A percentile compares a stretch with the other conserved stretches of the same genome.
Conservation (phyloP, 371 early-diverging fungal species). For the Quaeritorhiza haematococci region DNA sequence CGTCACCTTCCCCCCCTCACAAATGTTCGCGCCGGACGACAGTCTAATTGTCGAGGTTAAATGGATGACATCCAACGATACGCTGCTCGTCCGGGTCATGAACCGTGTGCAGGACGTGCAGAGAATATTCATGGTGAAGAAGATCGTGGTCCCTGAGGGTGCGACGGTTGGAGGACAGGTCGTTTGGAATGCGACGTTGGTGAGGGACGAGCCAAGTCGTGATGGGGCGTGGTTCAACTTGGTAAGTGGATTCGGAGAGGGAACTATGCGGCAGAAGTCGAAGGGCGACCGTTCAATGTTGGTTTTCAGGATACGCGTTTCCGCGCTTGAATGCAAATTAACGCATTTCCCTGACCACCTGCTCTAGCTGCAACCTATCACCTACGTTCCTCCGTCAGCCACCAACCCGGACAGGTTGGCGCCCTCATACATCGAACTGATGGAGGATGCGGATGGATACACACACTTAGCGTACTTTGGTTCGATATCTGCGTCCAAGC, state of each 20-base stretch:
- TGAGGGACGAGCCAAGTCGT: conserved; percentile 26
- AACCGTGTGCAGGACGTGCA: conserved; percentile 86
- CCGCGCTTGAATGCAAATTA: too few relatives aligned
- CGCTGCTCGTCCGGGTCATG: conserved; percentile 72
- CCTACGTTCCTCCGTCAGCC: conserved; percentile 23
- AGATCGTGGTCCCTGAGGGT: conserved; percentile 5
- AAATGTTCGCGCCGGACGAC: conserved; percentile 64
- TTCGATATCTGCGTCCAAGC: conserved; percentile 37
- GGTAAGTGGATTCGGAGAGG: too few relatives aligned
- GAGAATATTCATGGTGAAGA: conserved; percentile 50
- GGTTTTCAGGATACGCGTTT: too few relatives aligned
- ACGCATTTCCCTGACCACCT: too few relatives aligned
- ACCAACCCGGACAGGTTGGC: too few relatives aligned
- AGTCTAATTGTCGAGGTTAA: conserved; percentile 72
- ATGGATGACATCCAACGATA: conserved; percentile 66
- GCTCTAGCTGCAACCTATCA: conserved; percentile 24
- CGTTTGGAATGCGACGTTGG: conserved; percentile 27
- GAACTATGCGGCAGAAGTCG: too few relatives aligned
- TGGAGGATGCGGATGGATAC: conserved; percentile 67
- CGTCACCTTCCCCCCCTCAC: conserved; percentile 15
- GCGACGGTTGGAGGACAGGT: neutral
- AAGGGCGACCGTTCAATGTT: too few relatives aligned
- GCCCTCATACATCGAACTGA: conserved; percentile 76
- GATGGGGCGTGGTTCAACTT: conserved; percentile 41
- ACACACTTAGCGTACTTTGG: conserved; percentile 77